phyloP scores from a whole-genome alignment of 2,329 filamentous ascomycete genomes.

The Camillea tinctor region DNA sequence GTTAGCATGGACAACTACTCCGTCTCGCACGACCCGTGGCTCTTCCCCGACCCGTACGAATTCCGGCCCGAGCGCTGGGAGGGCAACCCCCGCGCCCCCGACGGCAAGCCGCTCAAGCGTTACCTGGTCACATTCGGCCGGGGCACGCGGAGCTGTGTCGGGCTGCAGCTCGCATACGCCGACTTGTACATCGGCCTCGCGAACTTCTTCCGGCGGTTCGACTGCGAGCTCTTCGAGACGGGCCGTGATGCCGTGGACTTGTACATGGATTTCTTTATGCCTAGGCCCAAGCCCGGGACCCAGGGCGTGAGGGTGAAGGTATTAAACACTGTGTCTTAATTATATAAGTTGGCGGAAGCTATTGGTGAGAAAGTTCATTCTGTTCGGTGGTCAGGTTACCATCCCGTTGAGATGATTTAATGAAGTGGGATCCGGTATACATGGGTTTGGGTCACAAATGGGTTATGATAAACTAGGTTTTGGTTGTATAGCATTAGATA shows the following conservation, averaged over 20 bases:
- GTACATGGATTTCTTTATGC: slow-evolving; percentile 15
- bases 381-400: not conserved
- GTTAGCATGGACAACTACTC: slow-evolving; percentile 32
- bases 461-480: not conserved
- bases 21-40: slow-evolving; percentile 1
- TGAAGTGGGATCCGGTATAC: not conserved
- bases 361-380: not conserved
- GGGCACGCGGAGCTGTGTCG: slow-evolving; percentile 3
- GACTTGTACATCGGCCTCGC: slow-evolving; percentile 24
- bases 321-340: not conserved
- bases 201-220: slow-evolving; percentile 20
- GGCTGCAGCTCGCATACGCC: slow-evolving; percentile 11
- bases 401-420: not conserved
- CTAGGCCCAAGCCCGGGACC: slow-evolving; percentile 12
- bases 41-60: not conserved
- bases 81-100: not conserved
- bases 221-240: slow-evolving; percentile 30
- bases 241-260: slow-evolving; percentile 19
- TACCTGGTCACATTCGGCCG: slow-evolving; percentile 3
- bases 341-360: not conserved
- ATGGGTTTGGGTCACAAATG: not conserved
- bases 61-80: slow-evolving; percentile 9
- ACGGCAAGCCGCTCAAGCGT: not conserved
- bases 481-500: not conserved
- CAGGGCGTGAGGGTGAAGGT: slow-evolving; percentile 17